Conservation (phyloP, 441 rosid genomes). For the Euphorbia schlechtendalii region DNA sequence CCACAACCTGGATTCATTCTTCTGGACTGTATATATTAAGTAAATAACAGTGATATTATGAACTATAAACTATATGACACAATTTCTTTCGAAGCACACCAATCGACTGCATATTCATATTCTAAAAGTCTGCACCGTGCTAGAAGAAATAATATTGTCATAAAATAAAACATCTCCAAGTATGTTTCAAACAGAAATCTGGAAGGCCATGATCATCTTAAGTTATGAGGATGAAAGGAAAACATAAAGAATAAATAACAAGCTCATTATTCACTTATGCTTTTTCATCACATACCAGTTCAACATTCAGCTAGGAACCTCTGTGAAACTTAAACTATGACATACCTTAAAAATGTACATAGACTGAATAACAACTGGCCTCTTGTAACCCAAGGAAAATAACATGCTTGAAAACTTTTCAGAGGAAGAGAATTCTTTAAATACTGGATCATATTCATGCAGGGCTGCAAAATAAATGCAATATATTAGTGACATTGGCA, state of each 20-base stretch:
- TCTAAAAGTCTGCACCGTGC: background rate
- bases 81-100: background rate
- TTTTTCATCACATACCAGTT: background rate
- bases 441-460: constrained; percentile 82
- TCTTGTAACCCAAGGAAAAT: constrained; percentile 65
- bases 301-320: constrained; percentile 1
- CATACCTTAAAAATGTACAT: constrained; percentile 91
- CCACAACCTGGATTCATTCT: background rate
- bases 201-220: background rate
- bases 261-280: background rate
- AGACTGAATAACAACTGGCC: constrained; percentile 75
- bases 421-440: constrained; percentile 60
- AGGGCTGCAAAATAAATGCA: constrained; percentile 48
- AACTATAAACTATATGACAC: background rate
- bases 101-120: background rate
- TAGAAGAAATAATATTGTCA: background rate
- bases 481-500: constrained; percentile 4
- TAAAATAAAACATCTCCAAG: background rate
- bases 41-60: background rate
- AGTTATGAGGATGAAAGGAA: background rate
- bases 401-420: constrained; percentile 54
- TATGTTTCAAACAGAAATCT: too few relatives aligned
- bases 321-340: background rate
- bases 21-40: background rate
- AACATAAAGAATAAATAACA: background rate